Percentiles rank a stretch among this genome's conserved stretches.
Evolutionary conservation across 306 rosid species (phyloP).

Genomic region (Ziziphus jujuba): DNA sequence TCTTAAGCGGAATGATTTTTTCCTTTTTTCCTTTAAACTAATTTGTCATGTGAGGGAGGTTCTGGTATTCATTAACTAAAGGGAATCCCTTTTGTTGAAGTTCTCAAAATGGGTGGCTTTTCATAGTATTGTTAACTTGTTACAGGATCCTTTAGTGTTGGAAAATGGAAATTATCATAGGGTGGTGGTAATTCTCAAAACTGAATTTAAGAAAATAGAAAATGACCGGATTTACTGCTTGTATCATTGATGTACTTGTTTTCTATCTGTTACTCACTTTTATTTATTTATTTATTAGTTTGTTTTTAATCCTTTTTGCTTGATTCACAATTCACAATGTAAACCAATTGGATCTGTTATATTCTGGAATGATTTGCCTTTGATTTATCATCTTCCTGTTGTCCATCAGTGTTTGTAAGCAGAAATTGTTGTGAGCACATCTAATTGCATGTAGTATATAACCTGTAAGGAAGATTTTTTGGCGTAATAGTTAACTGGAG

Average conservation of each 20-base stretch:
- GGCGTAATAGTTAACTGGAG: not conserved
- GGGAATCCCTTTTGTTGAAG: not conserved
- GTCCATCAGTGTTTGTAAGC: not conserved
- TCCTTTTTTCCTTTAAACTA: no score
- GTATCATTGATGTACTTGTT: no score
- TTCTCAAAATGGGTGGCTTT: not conserved
- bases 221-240: not conserved
- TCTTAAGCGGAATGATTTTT: no score
- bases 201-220: not conserved
- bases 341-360: not conserved
- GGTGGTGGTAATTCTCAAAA: not conserved
- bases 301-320: not conserved
- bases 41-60: no score
- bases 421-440: not conserved
- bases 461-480: not conserved
- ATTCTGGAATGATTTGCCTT: no score
- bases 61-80: not conserved
- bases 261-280: not conserved
- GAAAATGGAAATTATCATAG: not conserved
- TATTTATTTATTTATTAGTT: not conserved
- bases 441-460: not conserved
- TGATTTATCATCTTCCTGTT: not conserved
- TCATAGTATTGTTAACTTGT: not conserved
- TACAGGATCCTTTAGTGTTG: not conserved
- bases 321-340: not conserved